phyloP scores from a whole-genome alignment of 176 grass and related monocot genomes.

The Paspalum vaginatum region DNA sequence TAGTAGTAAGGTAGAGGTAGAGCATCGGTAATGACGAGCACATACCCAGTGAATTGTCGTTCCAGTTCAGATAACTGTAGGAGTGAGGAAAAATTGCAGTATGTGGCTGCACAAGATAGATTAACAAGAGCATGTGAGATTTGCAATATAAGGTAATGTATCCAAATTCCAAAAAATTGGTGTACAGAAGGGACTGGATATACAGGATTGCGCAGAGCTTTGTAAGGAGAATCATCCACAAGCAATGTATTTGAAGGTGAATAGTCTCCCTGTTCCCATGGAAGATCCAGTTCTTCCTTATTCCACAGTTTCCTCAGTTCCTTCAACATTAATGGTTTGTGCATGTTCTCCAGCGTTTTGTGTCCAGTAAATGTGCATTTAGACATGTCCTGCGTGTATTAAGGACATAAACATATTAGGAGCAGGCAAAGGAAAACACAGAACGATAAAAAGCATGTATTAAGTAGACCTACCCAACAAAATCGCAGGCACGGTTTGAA shows the following conservation, averaged over 20 bases:
- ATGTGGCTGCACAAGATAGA: slow-evolving; percentile 58
- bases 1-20: slow-evolving; percentile 11
- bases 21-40: not conserved
- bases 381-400: slow-evolving; percentile 61
- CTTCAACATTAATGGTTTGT: slow-evolving; percentile 77
- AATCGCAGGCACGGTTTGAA: slow-evolving; percentile 66
- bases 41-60: slow-evolving; percentile 82
- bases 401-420: slow-evolving; percentile 38
- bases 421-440: slow-evolving; percentile 30
- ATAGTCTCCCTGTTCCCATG: slow-evolving; percentile 70
- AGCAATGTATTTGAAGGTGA: slow-evolving; percentile 78
- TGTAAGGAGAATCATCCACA: slow-evolving; percentile 91
- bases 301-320: slow-evolving; percentile 87
- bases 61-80: slow-evolving; percentile 56
- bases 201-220: slow-evolving; percentile 91
- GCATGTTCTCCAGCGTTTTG: slow-evolving; percentile 68
- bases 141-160: slow-evolving; percentile 18
- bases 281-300: slow-evolving; percentile 76
- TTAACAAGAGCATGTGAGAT: slow-evolving; percentile 22
- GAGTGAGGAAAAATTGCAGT: slow-evolving; percentile 76
- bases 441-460: slow-evolving; percentile 12
- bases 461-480: slow-evolving; percentile 72
- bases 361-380: slow-evolving; percentile 79
- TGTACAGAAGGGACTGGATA: slow-evolving; percentile 25
- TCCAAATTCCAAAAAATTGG: not conserved